Evolutionary conservation across 306 rosid species (phyloP).

Genomic region (Hippophae gyantsensis): DNA sequence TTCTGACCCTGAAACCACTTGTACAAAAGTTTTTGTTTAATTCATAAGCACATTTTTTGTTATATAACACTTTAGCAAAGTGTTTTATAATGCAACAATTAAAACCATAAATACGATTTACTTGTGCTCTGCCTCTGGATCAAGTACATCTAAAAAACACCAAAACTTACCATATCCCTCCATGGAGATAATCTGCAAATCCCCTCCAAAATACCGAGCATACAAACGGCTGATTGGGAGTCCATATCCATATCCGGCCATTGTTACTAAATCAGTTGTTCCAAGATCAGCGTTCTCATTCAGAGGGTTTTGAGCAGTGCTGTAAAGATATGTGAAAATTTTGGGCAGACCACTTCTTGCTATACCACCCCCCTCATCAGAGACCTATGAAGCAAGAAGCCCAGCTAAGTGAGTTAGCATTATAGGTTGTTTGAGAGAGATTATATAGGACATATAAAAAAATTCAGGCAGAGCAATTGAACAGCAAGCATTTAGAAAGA

Average conservation of each 20-base stretch:
- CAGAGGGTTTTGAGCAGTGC: slow-evolving; percentile 75
- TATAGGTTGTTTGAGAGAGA: neutral
- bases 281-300: slow-evolving; percentile 61
- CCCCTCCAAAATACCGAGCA: slow-evolving; percentile 87
- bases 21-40: too few species aligned
- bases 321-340: slow-evolving; percentile 83
- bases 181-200: slow-evolving; percentile 90
- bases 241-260: slow-evolving; percentile 95
- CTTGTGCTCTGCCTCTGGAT: too few species aligned
- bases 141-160: too few species aligned
- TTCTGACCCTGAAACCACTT: too few species aligned
- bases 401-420: slow-evolving; percentile 9
- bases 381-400: slow-evolving; percentile 37
- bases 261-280: slow-evolving; percentile 47
- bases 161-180: slow-evolving; percentile 68
- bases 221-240: slow-evolving; percentile 79
- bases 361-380: slow-evolving; percentile 92
- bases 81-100: too few species aligned
- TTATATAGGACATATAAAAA: neutral
- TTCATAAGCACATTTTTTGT: too few species aligned
- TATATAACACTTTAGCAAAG: too few species aligned
- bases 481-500: neutral
- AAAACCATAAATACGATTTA: too few species aligned
- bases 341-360: slow-evolving; percentile 69
- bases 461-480: neutral